Evolutionary conservation across 257 asterid species (phyloP), one percentile per base, ranked within the genome.

Genomic region (Orobanche coerulescens): DNA sequence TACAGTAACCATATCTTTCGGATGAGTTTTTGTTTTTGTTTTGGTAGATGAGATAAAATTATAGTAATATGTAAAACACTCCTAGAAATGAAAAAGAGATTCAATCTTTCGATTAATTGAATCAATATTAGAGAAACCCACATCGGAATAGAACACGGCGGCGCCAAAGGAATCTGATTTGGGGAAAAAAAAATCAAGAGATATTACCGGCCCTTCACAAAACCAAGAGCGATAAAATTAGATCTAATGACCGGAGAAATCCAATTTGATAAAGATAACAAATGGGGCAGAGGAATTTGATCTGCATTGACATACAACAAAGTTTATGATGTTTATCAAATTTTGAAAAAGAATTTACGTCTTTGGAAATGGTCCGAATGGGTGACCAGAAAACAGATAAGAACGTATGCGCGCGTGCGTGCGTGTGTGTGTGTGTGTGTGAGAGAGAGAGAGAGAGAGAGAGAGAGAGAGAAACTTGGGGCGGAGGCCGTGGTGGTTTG

Each of bases 1-100:
- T 36, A 86, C 89, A 67, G 84, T 66, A 56, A 82, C 95, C 95
- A 88, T 78, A 19, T 40, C 8, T 23, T 69, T 33, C 19, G 18
- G 9, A 59, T 9, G 25, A 58, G 54, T 30, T 23, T 13, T 0
- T 15, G n/a, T n/a, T n/a, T n/a, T n/a, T n/a, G n/a, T n/a, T n/a
- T n/a, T n/a, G n/a, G n/a, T n/a, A n/a, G n/a, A n/a, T n/a, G n/a
- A n/a, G n/a, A n/a, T 2, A 4, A 6, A 7, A 24, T 37, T 6
- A 47, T 14, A 13, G n/a, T 49, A 30, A 56, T 0, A 30, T 9
- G 28, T 33, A 9, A 61, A 66, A 50, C 19, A 47, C 56, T 58
- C 51, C 1, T 19, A 61, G 26, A 31, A 42, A 33, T 26, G 2
- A 25, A 48, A 2, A 64, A 34, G n/a, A 68, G 43, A 68, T 8